Conservation (phyloP, 768 basidiomycete species). For the Sporobolomyces phaffii region DNA sequence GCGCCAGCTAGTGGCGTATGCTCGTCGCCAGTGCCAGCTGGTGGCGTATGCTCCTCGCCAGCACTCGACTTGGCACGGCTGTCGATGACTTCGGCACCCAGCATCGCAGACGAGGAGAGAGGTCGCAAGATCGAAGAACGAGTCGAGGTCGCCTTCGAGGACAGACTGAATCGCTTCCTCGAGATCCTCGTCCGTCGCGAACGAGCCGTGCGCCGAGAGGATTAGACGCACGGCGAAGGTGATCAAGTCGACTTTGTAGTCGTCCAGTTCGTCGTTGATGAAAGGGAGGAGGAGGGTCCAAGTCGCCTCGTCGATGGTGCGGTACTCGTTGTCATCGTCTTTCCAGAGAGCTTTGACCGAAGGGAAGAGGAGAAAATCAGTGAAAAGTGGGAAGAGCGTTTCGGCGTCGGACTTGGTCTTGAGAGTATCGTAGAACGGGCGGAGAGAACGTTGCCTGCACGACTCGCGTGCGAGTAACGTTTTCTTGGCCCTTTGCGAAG, state of each 20-base stretch:
- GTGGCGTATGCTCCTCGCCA: neutral
- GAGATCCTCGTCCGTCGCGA: neutral
- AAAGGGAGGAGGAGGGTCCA: neutral
- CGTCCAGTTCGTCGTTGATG: constrained; percentile 5
- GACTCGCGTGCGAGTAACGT: neutral
- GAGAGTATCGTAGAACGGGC: neutral
- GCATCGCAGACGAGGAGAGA: constrained; percentile 11
- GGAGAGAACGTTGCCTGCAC: neutral
- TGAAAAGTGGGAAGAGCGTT: constrained; percentile 17
- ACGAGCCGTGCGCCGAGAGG: neutral
- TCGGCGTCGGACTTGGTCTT: neutral
- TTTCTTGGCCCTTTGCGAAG: neutral
- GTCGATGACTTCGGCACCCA: neutral
- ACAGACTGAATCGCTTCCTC: neutral
- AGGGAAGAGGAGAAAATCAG: constrained; percentile 16
- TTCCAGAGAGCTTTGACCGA: constrained; percentile 18
- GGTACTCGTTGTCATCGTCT: neutral
- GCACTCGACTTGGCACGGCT: neutral
- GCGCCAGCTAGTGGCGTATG: neutral
- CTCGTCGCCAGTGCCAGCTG: neutral
- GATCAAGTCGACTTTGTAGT: neutral
- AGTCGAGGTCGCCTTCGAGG: constrained; percentile 12
- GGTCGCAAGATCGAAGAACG: constrained; percentile 8
- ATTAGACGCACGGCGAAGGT: neutral
- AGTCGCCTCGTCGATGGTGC: neutral